A percentile compares a stretch with the other conserved stretches of the same genome.
These are phyloP conservation scores for Trichoderma cornu-damae DNA, from an alignment of 2,329 filamentous ascomycete genomes.

Conservation along the genomic window DNA sequence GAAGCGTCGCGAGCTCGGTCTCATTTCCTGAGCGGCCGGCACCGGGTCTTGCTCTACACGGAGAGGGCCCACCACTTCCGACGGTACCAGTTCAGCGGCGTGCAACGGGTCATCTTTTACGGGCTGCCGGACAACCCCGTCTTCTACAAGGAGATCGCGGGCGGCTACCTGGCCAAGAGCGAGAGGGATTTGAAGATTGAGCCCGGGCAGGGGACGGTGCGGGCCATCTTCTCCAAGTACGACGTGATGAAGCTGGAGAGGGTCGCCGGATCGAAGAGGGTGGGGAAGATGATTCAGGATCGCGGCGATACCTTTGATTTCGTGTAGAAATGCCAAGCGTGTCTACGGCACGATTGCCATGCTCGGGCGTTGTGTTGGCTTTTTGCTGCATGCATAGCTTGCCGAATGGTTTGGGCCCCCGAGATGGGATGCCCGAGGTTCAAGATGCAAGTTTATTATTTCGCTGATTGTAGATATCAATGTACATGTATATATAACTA, in stretches of 20 bases:
- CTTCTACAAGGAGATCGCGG: constrained; percentile 74
- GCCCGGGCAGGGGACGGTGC: constrained; percentile 55
- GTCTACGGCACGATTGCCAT: background rate
- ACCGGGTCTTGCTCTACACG: constrained; percentile 82
- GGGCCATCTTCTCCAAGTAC: constrained; percentile 76
- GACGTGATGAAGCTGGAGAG: constrained; percentile 86
- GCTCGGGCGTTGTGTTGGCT: background rate
- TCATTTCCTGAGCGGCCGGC: constrained; percentile 78
- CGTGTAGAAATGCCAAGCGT: constrained; percentile 52
- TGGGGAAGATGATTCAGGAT: constrained; percentile 78
- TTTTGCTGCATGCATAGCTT: background rate
- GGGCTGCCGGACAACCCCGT: constrained; percentile 80
- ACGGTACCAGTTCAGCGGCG: constrained; percentile 75
- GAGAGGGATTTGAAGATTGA: constrained; percentile 52
- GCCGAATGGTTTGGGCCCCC: background rate
- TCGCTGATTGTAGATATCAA: constrained; percentile 12
- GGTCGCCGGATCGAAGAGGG: constrained; percentile 73
- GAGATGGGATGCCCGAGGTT: background rate
- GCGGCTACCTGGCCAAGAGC: constrained; percentile 58
- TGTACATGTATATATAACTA: constrained; percentile 6
- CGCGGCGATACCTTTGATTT: constrained; percentile 93
- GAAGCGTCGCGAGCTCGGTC: constrained; percentile 80
- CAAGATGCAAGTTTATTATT: background rate
- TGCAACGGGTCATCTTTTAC: constrained; percentile 82
- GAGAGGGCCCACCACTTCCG: constrained; percentile 97